Conservation (phyloP, 768 basidiomycete species). For the Suillus brevipes region DNA sequence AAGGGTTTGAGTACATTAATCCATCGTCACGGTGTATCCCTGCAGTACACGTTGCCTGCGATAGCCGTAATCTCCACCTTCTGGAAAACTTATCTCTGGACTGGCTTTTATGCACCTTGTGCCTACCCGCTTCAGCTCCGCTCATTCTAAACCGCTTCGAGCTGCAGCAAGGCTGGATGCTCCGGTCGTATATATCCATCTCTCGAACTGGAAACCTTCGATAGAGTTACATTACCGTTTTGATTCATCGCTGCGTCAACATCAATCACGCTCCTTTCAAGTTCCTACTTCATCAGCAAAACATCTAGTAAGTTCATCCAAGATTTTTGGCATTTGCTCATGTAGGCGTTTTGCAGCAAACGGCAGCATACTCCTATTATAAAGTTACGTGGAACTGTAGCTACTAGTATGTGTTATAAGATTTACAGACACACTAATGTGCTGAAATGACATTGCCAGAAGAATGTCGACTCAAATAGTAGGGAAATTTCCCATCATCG, state of each 20-base stretch:
- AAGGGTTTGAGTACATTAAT: slow-evolving; percentile 65
- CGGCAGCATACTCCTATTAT: too few species aligned
- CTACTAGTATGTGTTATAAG: too few species aligned
- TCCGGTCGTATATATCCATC: slow-evolving; percentile 86
- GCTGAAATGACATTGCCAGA: too few species aligned
- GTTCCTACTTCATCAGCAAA: too few species aligned
- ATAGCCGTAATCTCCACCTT: slow-evolving; percentile 59
- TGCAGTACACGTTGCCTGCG: slow-evolving; percentile 65
- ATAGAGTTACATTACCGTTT: not conserved
- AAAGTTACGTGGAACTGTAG: too few species aligned
- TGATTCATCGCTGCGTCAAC: not conserved
- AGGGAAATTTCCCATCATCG: too few species aligned
- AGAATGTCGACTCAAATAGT: too few species aligned
- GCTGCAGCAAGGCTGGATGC: slow-evolving; percentile 87
- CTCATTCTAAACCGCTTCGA: slow-evolving; percentile 91
- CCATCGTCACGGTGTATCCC: slow-evolving; percentile 67
- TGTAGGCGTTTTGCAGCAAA: too few species aligned
- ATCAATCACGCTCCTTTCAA: not conserved
- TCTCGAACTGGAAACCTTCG: slow-evolving; percentile 43
- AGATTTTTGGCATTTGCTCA: too few species aligned
- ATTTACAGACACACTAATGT: too few species aligned
- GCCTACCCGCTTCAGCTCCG: slow-evolving; percentile 86
- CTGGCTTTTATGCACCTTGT: slow-evolving; percentile 86
- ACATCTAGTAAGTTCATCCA: too few species aligned
- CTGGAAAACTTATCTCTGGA: slow-evolving; percentile 65